Evolutionary conservation across 345 rosid genomes (phyloP).

Genomic region (Arabis alpina): DNA sequence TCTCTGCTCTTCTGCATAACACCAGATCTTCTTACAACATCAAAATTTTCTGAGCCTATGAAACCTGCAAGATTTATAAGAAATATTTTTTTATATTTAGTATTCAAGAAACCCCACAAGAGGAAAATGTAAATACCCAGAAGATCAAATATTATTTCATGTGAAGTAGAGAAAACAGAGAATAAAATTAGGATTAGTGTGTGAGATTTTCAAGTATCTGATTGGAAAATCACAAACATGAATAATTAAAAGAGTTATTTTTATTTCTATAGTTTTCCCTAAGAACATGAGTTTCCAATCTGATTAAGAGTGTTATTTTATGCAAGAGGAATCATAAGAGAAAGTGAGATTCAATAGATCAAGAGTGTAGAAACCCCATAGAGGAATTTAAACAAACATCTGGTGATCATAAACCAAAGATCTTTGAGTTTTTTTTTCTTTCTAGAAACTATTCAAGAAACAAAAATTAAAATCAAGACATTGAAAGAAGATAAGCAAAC

Average conservation of each 20-base stretch:
- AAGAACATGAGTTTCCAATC: slow-evolving; percentile 33
- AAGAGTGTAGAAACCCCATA: neutral
- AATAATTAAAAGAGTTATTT: slow-evolving; percentile 30
- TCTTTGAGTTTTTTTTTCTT: neutral
- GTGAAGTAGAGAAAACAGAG: slow-evolving; percentile 51
- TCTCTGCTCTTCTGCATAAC: slow-evolving; percentile 73
- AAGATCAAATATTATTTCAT: slow-evolving; percentile 57
- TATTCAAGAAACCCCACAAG: neutral
- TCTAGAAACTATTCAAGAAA: neutral
- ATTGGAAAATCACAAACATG: slow-evolving; percentile 34
- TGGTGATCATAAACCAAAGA: slow-evolving; percentile 20
- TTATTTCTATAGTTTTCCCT: neutral
- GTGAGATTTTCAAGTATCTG: slow-evolving; percentile 29
- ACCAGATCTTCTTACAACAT: slow-evolving; percentile 28
- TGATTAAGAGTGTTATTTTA: slow-evolving; percentile 43
- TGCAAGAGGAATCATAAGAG: slow-evolving; percentile 27
- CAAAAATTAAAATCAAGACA: neutral
- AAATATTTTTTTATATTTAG: neutral
- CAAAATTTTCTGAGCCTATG: slow-evolving; percentile 9
- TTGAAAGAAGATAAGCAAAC: neutral
- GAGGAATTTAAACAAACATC: slow-evolving; percentile 24
- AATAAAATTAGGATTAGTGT: slow-evolving; percentile 39
- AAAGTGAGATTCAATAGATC: slow-evolving; percentile 23
- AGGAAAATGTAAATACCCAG: slow-evolving; percentile 23
- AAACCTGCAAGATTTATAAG: slow-evolving; percentile 17